Percentiles rank a stretch among this genome's conserved stretches.
Conservation (phyloP, 1,284 basidiomycete species). For the Sanghuangporus sanghuang region DNA sequence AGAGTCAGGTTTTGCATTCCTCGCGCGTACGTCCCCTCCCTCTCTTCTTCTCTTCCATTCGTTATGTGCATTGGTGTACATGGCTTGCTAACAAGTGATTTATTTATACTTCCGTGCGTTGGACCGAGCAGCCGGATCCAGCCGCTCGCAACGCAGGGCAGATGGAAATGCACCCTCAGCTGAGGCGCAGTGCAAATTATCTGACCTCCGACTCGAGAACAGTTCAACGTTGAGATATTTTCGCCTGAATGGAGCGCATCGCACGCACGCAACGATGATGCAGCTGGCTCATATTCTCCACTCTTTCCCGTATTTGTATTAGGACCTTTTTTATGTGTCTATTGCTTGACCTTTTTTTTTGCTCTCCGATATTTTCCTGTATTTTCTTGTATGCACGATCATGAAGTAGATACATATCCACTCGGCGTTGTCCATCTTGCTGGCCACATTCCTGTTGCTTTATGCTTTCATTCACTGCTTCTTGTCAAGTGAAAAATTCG, state of each 20-base stretch:
- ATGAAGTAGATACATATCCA: no score
- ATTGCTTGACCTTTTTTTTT: neutral
- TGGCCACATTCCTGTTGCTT: neutral
- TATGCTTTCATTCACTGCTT: neutral
- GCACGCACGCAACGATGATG: no score
- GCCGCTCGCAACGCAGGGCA: neutral
- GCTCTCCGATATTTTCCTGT: no score
- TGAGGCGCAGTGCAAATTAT: constrained; percentile 1
- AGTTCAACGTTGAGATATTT: neutral
- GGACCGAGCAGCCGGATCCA: neutral
- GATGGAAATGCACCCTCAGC: neutral
- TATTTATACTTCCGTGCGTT: no score
- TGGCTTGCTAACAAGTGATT: neutral
- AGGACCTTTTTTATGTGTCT: no score
- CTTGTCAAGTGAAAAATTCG: neutral
- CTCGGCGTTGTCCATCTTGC: neutral
- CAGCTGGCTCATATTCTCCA: no score
- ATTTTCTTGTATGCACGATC: neutral
- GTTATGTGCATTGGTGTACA: neutral
- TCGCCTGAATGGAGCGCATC: no score
- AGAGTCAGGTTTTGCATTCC: neutral
- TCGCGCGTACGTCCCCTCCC: neutral
- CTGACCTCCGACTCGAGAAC: neutral
- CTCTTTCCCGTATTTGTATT: no score
- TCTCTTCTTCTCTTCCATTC: neutral